These are phyloP conservation scores for Arctium minus DNA, from an alignment of 129 eudicot genomes.

Conservation along the genomic window DNA sequence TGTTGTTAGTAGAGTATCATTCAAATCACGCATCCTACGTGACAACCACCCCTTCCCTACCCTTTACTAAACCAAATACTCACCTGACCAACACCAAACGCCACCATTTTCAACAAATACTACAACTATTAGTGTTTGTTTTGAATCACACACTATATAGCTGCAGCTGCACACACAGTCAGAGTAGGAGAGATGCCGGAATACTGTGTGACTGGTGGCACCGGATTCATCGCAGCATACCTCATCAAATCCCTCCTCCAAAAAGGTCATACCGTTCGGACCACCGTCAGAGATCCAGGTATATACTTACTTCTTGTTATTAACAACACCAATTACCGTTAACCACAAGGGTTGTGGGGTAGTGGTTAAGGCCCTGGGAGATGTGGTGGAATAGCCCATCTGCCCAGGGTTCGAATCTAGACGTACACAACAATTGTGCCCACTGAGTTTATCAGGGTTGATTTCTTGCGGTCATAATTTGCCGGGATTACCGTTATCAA, in stretches of 20 bases:
- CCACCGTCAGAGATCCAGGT: constrained; percentile 93
- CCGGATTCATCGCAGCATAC: constrained; percentile 85
- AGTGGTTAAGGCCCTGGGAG: no score
- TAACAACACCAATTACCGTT: not conserved
- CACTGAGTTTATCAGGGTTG: no score
- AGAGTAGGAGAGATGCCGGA: constrained; percentile 49
- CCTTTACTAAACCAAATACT: not conserved
- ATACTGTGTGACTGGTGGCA: constrained; percentile 89
- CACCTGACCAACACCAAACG: not conserved
- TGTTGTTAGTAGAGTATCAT: not conserved
- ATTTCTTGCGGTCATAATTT: no score
- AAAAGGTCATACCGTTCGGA: constrained; percentile 59
- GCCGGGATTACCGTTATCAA: no score
- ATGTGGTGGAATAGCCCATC: no score
- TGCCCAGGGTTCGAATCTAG: no score
- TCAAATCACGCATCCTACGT: not conserved
- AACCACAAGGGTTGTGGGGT: not conserved
- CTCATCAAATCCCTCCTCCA: constrained; percentile 55
- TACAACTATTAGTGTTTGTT: not conserved
- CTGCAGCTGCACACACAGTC: not conserved
- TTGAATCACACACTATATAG: not conserved
- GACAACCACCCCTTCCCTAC: not conserved
- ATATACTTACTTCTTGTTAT: not conserved
- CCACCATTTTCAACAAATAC: not conserved
- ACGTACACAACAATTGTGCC: no score